These are phyloP conservation scores for Solidago caesia DNA, from an alignment of 129 eudicot genomes.

Conservation along the genomic window DNA sequence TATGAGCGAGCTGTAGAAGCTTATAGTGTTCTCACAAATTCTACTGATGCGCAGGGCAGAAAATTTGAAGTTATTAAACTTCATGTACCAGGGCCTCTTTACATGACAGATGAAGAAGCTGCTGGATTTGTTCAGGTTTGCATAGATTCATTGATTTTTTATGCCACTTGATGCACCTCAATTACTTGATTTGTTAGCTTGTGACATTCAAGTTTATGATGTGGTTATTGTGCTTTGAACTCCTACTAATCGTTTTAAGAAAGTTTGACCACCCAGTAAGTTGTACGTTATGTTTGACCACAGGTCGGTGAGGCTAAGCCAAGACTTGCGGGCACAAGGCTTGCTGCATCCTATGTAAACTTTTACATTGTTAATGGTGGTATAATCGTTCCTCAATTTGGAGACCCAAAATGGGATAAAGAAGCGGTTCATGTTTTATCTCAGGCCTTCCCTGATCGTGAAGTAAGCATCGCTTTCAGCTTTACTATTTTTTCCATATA, in stretches of 20 bases:
- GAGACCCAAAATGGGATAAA: conserved; percentile 85
- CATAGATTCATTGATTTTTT: not conserved
- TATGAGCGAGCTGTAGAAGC: conserved; percentile 79
- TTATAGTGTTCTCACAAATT: conserved; percentile 54
- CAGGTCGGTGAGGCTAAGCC: conserved; percentile 79
- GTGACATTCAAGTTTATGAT: too few relatives aligned
- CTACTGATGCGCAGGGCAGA: conserved; percentile 78
- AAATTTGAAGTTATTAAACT: conserved; percentile 73
- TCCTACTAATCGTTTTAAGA: too few relatives aligned
- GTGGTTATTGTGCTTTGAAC: too few relatives aligned
- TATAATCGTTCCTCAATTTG: conserved; percentile 91
- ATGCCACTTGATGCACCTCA: too few relatives aligned
- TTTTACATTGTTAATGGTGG: conserved; percentile 87
- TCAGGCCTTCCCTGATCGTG: conserved; percentile 61
- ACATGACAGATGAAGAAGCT: conserved; percentile 88
- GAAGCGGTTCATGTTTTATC: conserved; percentile 81
- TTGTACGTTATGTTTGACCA: not conserved
- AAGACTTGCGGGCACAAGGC: conserved; percentile 83
- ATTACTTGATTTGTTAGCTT: too few relatives aligned
- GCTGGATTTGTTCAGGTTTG: conserved; percentile 68
- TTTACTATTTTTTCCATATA: not conserved
- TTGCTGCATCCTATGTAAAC: conserved; percentile 96
- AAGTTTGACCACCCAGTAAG: too few relatives aligned
- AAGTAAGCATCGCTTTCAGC: conserved; percentile 43
- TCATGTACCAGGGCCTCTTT: conserved; percentile 90